A percentile compares a stretch with the other conserved stretches of the same genome.
Evolutionary conservation across 1,284 basidiomycete genomes (phyloP).

Genomic region (Melampsora larici-populina): DNA sequence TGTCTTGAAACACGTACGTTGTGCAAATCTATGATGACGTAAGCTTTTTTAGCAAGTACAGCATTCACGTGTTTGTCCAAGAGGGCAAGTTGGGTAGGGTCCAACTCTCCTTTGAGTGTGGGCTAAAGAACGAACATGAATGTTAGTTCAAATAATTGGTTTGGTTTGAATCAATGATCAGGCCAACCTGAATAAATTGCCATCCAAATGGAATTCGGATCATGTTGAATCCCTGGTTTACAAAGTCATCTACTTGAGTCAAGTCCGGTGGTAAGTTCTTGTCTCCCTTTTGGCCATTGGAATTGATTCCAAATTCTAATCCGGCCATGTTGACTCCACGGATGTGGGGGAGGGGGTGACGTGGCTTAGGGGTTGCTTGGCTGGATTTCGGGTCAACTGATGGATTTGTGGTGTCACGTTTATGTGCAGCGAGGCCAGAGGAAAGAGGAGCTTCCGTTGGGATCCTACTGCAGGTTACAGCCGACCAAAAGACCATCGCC

Average conservation of each 20-base stretch:
- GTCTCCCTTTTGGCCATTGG: background rate
- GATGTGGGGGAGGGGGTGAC: too few relatives aligned
- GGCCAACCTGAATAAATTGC: slow-evolving; percentile 15
- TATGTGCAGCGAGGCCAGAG: too few relatives aligned
- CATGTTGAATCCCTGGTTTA: slow-evolving; percentile 9
- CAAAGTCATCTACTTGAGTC: slow-evolving; percentile 14
- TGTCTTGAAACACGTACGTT: background rate
- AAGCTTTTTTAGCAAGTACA: background rate
- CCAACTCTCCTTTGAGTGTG: background rate
- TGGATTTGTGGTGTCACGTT: too few relatives aligned
- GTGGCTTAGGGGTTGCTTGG: too few relatives aligned
- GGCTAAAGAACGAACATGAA: background rate
- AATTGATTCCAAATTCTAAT: slow-evolving; percentile 22
- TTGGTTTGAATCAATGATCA: background rate
- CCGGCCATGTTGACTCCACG: slow-evolving; percentile 33
- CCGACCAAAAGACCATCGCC: too few relatives aligned
- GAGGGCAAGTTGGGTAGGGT: background rate
- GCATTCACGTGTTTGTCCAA: background rate
- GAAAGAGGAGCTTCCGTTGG: too few relatives aligned
- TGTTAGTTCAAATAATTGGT: background rate
- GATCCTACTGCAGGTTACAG: too few relatives aligned
- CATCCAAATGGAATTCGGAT: slow-evolving; percentile 20
- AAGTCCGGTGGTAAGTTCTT: background rate
- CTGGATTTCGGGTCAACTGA: too few relatives aligned
- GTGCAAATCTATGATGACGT: slow-evolving; percentile 25